Evolutionary conservation across 2,329 filamentous ascomycete species (phyloP).

Genomic region (Colletotrichum echinochloae): DNA sequence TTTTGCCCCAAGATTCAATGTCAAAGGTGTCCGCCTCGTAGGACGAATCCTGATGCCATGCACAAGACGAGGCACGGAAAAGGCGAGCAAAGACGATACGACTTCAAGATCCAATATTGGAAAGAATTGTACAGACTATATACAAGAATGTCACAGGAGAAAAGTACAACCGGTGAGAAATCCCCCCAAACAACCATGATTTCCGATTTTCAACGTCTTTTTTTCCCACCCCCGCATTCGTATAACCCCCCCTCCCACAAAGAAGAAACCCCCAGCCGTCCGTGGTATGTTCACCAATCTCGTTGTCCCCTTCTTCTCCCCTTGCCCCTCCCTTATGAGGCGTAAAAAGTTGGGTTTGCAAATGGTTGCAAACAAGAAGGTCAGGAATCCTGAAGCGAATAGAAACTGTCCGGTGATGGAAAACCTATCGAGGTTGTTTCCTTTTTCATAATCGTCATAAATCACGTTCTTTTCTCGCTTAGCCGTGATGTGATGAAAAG

Average conservation of each 20-base stretch:
- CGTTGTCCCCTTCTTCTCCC: neutral
- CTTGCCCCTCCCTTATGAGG: neutral
- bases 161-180: slow-evolving; percentile 19
- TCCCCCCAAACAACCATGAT: slow-evolving; percentile 3
- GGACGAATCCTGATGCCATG: neutral
- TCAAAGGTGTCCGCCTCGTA: neutral
- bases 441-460: slow-evolving; percentile 16
- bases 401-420: neutral
- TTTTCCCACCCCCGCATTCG: neutral
- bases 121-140: slow-evolving; percentile 27
- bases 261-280: slow-evolving; percentile 9
- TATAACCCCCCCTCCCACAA: neutral
- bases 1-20: neutral
- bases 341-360: neutral
- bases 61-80: neutral
- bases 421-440: neutral
- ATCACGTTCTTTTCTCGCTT: slow-evolving; percentile 2
- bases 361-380: slow-evolving; percentile 2
- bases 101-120: neutral
- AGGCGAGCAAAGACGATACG: neutral
- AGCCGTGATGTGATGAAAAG: slow-evolving; percentile 13
- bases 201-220: slow-evolving; percentile 17
- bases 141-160: slow-evolving; percentile 31
- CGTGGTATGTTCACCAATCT: slow-evolving; percentile 17
- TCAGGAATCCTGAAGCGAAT: slow-evolving; percentile 10